Conservation (phyloP, 1,139 yeast species). For the Kurtzmaniella quercitrusa region DNA sequence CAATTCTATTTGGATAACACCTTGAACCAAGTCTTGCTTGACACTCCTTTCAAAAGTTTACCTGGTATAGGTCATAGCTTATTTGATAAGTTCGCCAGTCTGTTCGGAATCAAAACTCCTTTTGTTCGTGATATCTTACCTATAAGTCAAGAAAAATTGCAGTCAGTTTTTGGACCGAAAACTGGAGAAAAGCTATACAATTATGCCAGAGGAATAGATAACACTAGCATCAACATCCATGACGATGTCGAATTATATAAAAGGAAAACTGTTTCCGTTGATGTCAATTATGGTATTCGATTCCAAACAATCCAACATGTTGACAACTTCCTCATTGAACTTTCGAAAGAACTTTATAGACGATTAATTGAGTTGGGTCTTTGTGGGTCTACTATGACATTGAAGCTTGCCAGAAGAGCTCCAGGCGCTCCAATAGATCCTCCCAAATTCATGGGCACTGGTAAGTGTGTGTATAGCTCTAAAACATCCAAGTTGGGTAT, state of each 20-base stretch:
- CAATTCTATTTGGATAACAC: slow-evolving; percentile 31
- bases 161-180: slow-evolving; percentile 56
- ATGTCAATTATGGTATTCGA: slow-evolving; percentile 88
- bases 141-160: slow-evolving; percentile 34
- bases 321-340: slow-evolving; percentile 54
- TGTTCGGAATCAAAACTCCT: slow-evolving; percentile 10
- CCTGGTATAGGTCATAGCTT: slow-evolving; percentile 83
- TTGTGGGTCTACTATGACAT: slow-evolving; percentile 54
- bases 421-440: slow-evolving; percentile 68
- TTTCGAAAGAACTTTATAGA: slow-evolving; percentile 55
- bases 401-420: slow-evolving; percentile 64
- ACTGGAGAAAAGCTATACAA: slow-evolving; percentile 62
- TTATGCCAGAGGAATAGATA: slow-evolving; percentile 66
- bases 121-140: slow-evolving; percentile 29
- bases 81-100: slow-evolving; percentile 33
- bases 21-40: slow-evolving; percentile 32
- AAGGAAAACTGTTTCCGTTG: slow-evolving; percentile 80
- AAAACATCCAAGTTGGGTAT: slow-evolving; percentile 60
- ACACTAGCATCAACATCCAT: slow-evolving; percentile 49
- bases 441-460: slow-evolving; percentile 80
- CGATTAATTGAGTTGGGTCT: slow-evolving; percentile 47
- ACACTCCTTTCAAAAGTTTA: slow-evolving; percentile 49
- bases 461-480: slow-evolving; percentile 62
- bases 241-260: slow-evolving; percentile 42
- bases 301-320: slow-evolving; percentile 58